Evolutionary conservation across 306 rosid species (phyloP).

Genomic region (Crataegus laevigata): DNA sequence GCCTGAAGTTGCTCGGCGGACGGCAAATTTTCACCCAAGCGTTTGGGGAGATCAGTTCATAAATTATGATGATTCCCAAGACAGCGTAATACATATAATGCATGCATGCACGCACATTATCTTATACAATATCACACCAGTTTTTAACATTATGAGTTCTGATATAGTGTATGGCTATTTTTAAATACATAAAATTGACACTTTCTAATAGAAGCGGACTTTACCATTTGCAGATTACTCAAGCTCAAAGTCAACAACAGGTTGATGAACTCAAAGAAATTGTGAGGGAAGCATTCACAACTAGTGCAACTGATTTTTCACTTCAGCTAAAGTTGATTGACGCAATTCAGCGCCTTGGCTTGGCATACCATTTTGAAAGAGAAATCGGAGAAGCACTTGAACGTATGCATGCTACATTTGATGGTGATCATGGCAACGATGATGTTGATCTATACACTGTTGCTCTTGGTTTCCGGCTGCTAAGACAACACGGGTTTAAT

Average conservation of each 20-base stretch:
- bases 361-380: constrained; percentile 28
- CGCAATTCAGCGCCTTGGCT: constrained; percentile 22
- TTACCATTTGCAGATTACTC: neutral
- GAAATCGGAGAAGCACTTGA: constrained; percentile 24
- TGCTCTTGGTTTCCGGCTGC: constrained; percentile 37
- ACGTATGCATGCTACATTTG: neutral
- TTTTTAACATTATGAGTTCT: too few relatives aligned
- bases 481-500: constrained; percentile 34
- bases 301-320: neutral
- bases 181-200: too few relatives aligned
- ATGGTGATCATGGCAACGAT: neutral
- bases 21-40: constrained; percentile 5
- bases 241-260: neutral
- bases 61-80: neutral
- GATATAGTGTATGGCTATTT: too few relatives aligned
- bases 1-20: neutral
- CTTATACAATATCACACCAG: too few relatives aligned
- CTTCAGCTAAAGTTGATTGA: constrained; percentile 20
- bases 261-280: constrained; percentile 17
- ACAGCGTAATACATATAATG: neutral
- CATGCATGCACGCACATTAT: too few relatives aligned
- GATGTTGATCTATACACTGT: constrained; percentile 6
- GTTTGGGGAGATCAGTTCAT: constrained; percentile 13
- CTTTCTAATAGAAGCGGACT: too few relatives aligned
- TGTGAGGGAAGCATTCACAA: constrained; percentile 13